These are phyloP conservation scores for Podaxis rugospora DNA, from an alignment of 768 basidiomycete species.

Conservation along the genomic window DNA sequence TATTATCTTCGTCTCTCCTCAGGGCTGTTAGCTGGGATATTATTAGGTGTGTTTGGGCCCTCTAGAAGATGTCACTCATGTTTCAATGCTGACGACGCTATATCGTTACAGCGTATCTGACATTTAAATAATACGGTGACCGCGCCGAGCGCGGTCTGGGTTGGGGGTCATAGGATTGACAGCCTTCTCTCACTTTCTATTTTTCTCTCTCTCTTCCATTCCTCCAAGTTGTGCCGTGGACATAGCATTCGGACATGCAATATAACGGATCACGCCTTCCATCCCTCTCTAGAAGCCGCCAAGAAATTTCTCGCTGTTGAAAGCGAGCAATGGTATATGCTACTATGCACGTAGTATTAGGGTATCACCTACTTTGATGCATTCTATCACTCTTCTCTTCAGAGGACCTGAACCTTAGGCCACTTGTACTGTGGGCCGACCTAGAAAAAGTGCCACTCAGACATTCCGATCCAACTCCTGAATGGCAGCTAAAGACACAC, in stretches of 20 bases:
- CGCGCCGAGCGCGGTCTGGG: not conserved
- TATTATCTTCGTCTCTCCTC: not conserved
- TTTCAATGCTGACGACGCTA: not conserved
- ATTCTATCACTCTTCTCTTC: conserved; percentile 4
- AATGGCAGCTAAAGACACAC: conserved; percentile 30
- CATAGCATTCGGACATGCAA: not conserved
- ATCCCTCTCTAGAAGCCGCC: not conserved
- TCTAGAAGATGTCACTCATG: not conserved
- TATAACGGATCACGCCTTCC: not conserved
- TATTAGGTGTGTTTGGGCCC: conserved; percentile 2
- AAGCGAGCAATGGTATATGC: conserved; percentile 9
- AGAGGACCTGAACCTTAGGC: conserved; percentile 44
- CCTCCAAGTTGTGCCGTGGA: not conserved
- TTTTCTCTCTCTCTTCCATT: not conserved
- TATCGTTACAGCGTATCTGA: not conserved
- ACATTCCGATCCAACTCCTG: not conserved
- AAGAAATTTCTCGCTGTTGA: not conserved
- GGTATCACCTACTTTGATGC: conserved; percentile 7
- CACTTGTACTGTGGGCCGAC: conserved; percentile 50
- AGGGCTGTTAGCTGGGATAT: not conserved
- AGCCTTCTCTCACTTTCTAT: not conserved
- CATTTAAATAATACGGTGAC: not conserved
- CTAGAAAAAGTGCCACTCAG: conserved; percentile 18
- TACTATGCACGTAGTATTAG: conserved; percentile 5
- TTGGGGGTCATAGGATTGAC: not conserved